Percentiles rank a stretch among this genome's conserved stretches.
These are phyloP conservation scores for Tricholoma hemisulphureum DNA, from an alignment of 768 basidiomycete species.

Conservation along the genomic window DNA sequence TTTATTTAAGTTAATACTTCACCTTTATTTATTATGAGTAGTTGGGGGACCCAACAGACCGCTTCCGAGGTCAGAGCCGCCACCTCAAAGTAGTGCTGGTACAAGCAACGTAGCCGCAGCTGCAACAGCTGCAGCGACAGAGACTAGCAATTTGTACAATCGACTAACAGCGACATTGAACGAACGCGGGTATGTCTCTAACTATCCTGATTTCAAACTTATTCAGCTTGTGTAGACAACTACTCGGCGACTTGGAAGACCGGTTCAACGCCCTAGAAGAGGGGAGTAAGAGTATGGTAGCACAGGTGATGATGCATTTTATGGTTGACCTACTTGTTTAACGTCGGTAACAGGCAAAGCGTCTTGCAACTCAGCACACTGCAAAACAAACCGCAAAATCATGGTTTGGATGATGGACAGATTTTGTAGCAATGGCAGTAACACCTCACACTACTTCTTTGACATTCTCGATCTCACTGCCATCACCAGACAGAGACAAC, in stretches of 20 bases:
- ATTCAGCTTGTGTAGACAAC: conserved; percentile 42
- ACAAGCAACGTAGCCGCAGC: conserved; percentile 6
- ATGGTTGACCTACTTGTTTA: background rate
- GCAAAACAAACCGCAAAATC: conserved; percentile 60
- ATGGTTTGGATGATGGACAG: conserved; percentile 66
- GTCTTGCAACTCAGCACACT: conserved; percentile 38
- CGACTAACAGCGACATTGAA: conserved; percentile 51
- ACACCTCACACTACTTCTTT: too few relatives aligned
- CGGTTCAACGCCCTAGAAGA: conserved; percentile 62
- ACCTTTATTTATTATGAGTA: conserved; percentile 22
- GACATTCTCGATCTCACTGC: too few relatives aligned
- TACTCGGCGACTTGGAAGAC: conserved; percentile 59
- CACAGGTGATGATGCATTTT: conserved; percentile 38
- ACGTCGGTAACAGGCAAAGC: conserved; percentile 48
- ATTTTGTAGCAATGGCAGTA: too few relatives aligned
- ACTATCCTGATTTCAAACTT: background rate
- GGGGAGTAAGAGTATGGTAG: conserved; percentile 64
- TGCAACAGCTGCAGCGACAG: conserved; percentile 22
- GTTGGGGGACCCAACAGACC: conserved; percentile 70
- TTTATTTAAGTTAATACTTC: background rate
- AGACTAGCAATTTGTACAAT: conserved; percentile 43
- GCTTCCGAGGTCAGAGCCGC: conserved; percentile 34
- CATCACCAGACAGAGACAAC: too few relatives aligned
- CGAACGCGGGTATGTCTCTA: conserved; percentile 59
- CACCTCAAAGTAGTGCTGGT: background rate